These are phyloP conservation scores for Inga leiocalycina DNA, from an alignment of 306 rosid species.

Conservation along the genomic window DNA sequence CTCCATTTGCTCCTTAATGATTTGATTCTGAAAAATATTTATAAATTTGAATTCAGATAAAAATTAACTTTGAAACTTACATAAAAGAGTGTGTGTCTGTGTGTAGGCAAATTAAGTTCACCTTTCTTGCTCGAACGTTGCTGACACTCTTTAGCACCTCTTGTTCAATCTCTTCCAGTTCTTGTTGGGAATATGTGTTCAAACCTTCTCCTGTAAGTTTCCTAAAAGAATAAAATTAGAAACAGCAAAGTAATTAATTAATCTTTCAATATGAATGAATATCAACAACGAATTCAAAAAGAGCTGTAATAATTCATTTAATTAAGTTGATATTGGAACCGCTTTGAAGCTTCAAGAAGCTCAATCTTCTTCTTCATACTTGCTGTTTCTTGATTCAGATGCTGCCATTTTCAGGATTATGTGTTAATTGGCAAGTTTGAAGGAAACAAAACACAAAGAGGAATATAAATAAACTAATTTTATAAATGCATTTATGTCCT, in stretches of 20 bases:
- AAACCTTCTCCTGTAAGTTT: background rate
- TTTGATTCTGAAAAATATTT: background rate
- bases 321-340: constrained; percentile 42
- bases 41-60: background rate
- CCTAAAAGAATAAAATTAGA: background rate
- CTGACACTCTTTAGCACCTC: background rate
- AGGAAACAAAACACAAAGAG: background rate
- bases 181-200: background rate
- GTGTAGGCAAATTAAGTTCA: background rate
- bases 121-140: background rate
- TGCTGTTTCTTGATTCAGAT: constrained; percentile 63
- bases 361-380: constrained; percentile 71
- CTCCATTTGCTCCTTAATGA: background rate
- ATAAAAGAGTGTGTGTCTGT: background rate
- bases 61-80: background rate
- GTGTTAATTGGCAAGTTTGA: background rate
- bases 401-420: constrained; percentile 49
- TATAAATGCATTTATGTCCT: background rate
- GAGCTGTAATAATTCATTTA: background rate
- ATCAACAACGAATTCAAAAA: background rate
- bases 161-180: background rate
- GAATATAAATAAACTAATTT: constrained; percentile 5
- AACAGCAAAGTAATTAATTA: background rate
- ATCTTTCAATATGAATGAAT: background rate
- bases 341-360: constrained; percentile 69